Percentiles rank a stretch among this genome's conserved stretches.
These are phyloP conservation scores for Penicillium goetzii DNA, from an alignment of 495 filamentous ascomycete genomes.

Conservation along the genomic window DNA sequence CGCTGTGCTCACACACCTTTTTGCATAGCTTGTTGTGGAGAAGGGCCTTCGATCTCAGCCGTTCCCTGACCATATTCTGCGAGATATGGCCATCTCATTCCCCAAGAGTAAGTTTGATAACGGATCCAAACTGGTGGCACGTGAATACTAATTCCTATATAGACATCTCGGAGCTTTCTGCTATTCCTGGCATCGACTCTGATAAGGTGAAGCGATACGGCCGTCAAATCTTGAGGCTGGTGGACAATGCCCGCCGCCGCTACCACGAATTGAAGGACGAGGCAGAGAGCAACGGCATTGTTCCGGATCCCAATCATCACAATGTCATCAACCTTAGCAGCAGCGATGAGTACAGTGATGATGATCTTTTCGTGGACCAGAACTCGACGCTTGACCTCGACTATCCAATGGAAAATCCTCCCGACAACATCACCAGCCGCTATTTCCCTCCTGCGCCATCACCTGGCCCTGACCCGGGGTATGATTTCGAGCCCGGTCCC, in stretches of 20 bases:
- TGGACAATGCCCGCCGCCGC: constrained; percentile 56
- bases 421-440: constrained; percentile 39
- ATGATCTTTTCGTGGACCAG: constrained; percentile 47
- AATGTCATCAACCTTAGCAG: constrained; percentile 72
- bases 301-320: constrained; percentile 60
- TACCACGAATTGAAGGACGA: constrained; percentile 63
- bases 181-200: constrained; percentile 68
- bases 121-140: background rate
- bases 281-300: constrained; percentile 49
- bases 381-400: constrained; percentile 42
- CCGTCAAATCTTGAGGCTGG: constrained; percentile 63
- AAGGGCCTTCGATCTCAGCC: constrained; percentile 64
- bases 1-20: constrained; percentile 22
- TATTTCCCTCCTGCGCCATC: constrained; percentile 50
- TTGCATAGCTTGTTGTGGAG: constrained; percentile 60
- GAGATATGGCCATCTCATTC: constrained; percentile 81
- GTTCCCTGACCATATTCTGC: constrained; percentile 77
- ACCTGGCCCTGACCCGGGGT: constrained; percentile 28
- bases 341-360: constrained; percentile 61
- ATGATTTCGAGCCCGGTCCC: constrained; percentile 29
- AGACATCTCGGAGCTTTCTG: constrained; percentile 59
- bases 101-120: constrained; percentile 57
- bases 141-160: constrained; percentile 13
- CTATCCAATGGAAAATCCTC: constrained; percentile 23
- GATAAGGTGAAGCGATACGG: constrained; percentile 76